phyloP scores from a whole-genome alignment of 2,329 filamentous ascomycete species.

The Fusarium sp. region DNA sequence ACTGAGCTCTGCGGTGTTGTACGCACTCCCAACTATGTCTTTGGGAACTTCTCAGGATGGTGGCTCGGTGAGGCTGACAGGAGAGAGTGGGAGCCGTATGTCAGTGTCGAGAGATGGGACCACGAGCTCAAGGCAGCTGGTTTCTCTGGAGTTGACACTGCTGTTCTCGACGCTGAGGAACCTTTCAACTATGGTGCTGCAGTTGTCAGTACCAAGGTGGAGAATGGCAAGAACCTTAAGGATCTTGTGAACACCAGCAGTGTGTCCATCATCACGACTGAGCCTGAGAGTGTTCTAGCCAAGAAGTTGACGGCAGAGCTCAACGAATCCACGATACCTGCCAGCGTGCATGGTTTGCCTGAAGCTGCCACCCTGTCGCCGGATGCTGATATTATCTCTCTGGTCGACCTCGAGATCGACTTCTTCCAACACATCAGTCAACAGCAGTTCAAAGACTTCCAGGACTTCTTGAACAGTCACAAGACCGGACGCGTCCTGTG shows the following conservation, averaged over 20 bases:
- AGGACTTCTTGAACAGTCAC: neutral
- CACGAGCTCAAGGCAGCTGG: slow-evolving; percentile 42
- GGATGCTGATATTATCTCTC: neutral
- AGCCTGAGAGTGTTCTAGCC: neutral
- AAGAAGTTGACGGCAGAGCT: neutral
- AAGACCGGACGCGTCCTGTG: neutral
- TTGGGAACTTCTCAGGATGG: slow-evolving; percentile 48
- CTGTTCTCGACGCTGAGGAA: slow-evolving; percentile 1
- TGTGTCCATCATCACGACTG: neutral
- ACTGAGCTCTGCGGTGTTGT: neutral
- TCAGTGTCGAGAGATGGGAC: slow-evolving; percentile 43
- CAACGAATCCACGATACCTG: neutral
- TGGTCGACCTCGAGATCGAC: neutral
- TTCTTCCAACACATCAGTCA: neutral
- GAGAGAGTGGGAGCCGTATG: slow-evolving; percentile 42
- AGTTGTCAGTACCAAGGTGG: neutral
- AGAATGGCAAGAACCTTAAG: neutral
- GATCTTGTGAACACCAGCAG: neutral
- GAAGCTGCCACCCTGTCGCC: neutral
- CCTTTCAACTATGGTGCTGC: neutral
- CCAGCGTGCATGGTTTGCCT: neutral
- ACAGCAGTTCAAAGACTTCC: neutral
- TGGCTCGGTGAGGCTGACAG: slow-evolving; percentile 48
- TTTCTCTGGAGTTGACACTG: slow-evolving; percentile 24
- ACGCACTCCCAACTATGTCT: slow-evolving; percentile 39